Base-by-base conservation (phyloP, 768 basidiomycete genomes). In the Suillus decipiens region DNA sequence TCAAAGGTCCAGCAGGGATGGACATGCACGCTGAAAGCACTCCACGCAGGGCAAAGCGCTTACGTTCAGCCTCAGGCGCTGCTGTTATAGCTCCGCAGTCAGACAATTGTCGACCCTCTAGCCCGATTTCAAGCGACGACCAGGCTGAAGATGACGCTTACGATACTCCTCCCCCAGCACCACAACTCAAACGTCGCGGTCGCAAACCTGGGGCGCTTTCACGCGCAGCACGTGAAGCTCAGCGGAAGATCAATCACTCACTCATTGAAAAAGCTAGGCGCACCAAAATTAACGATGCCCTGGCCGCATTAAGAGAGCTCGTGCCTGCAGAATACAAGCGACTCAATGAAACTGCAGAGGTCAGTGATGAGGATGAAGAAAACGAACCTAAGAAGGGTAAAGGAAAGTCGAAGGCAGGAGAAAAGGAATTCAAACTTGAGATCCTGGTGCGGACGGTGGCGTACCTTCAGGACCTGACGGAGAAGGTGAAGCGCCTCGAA, bases 251-350 rank as follows among this genome's bases (percentile, higher is more conserved):
- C 41, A 97, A 97, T 76, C 96, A 99, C 71, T 93, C 90, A 6
- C 87, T 95, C 65, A 99, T 99, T 72, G 96, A 99, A 78, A 92
- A 96, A 72, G 87, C 95, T 0, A 80, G 96, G 36, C 82, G 96
- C 63, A 96, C 96, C 12, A 97, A 97, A 83, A 98, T 99, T 67
- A 99, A 99, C 72, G 89, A 93, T 59, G 93, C 95, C 0, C 82
- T 98, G 6, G 82, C 88, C 2, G 86, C 88, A 2, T 77, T 98
- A 51, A 86, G 89, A 65, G 80, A 82, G 66, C 86, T 97, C 69
- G 93, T 96, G 1, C 93, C 94, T 0, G 70, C 79, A 9, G 81
- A 84, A 59, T 83, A 82, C 66, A 80, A 79, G 1, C 77, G 76
- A 57, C 34, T 63, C 31, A 51, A 50, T 42, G 69, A 72, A 39